These are phyloP conservation scores for Cordyceps pruinosa DNA, from an alignment of 2,329 filamentous ascomycete species.

Conservation along the genomic window DNA sequence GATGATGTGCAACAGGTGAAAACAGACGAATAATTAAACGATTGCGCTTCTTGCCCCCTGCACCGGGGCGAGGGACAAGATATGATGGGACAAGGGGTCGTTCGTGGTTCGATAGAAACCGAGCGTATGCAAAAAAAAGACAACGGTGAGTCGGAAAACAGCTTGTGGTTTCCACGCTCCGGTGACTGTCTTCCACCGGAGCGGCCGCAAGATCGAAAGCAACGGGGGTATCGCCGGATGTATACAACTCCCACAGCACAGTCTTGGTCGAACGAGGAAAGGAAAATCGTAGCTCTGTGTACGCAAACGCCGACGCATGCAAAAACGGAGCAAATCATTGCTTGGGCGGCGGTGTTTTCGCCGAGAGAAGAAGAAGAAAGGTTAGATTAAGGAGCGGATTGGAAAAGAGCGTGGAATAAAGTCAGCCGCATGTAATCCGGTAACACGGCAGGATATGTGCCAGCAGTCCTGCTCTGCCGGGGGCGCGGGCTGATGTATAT, in stretches of 20 bases:
- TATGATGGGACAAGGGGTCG: background rate
- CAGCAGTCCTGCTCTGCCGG: slow-evolving; percentile 10
- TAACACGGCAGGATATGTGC: background rate
- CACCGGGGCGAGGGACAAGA: background rate
- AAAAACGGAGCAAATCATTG: background rate
- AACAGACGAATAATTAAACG: background rate
- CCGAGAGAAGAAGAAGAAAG: background rate
- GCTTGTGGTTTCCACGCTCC: background rate
- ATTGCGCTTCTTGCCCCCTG: background rate
- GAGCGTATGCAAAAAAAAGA: background rate
- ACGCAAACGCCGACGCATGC: slow-evolving; percentile 16
- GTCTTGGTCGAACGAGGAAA: background rate
- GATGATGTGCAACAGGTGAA: background rate
- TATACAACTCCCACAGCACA: background rate
- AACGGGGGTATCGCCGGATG: background rate
- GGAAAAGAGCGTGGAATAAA: background rate
- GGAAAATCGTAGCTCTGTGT: background rate
- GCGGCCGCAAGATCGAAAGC: background rate
- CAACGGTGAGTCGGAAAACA: background rate
- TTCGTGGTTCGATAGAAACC: background rate
- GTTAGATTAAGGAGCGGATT: slow-evolving; percentile 1
- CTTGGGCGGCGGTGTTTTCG: background rate
- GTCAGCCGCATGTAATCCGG: slow-evolving; percentile 1
- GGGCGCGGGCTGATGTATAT: background rate
- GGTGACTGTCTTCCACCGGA: background rate